These are phyloP conservation scores for Trichosporon sp. DNA, from an alignment of 1,284 basidiomycete genomes.

Conservation along the genomic window DNA sequence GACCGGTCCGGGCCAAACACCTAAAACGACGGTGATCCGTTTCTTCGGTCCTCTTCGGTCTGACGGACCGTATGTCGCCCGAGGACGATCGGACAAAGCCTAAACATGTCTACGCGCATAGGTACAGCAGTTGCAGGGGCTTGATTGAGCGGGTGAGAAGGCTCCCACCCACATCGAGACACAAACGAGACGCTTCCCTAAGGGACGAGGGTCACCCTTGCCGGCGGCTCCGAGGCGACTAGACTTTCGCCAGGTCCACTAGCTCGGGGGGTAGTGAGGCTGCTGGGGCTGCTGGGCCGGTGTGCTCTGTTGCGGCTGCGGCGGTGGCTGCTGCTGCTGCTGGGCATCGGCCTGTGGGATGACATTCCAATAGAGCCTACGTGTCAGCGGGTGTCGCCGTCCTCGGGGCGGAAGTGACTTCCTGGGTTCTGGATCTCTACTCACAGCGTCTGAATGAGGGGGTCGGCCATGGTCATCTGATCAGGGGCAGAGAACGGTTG, in stretches of 20 bases:
- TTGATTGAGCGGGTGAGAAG: neutral
- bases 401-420: slow-evolving; percentile 16
- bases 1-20: neutral
- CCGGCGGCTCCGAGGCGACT: neutral
- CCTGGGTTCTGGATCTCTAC: slow-evolving; percentile 7
- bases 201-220: neutral
- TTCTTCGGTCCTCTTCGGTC: neutral
- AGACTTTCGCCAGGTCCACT: neutral
- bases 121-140: neutral
- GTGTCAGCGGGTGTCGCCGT: slow-evolving; percentile 21
- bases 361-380: slow-evolving; percentile 35
- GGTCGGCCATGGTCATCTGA: slow-evolving; percentile 29
- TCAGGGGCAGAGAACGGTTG: slow-evolving; percentile 18
- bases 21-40: slow-evolving; percentile 4
- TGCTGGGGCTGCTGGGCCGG: neutral
- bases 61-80: neutral
- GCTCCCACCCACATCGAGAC: neutral
- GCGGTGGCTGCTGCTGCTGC: slow-evolving; percentile 12
- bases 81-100: slow-evolving; percentile 5
- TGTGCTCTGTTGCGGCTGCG: neutral
- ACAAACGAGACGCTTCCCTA: neutral
- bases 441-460: slow-evolving; percentile 34
- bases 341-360: slow-evolving; percentile 25
- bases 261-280: neutral
- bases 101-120: neutral